A percentile compares a stretch with the other conserved stretches of the same genome.
phyloP scores from a whole-genome alignment of 2,329 filamentous ascomycete genomes.

The Ophiosphaerella korrae region DNA sequence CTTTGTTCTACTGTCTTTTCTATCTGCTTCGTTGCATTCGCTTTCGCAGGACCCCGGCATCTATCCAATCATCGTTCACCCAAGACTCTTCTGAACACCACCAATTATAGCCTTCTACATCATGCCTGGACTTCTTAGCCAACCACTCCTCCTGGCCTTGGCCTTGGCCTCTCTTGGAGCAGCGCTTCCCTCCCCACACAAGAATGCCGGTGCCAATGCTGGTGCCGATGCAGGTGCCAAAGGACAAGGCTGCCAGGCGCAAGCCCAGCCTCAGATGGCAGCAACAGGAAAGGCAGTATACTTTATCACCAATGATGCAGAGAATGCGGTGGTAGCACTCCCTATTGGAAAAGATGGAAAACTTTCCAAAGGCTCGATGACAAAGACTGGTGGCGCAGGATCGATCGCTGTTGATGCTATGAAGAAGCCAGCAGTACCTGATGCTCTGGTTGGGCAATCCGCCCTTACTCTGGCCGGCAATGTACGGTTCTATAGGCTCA shows the following conservation, averaged over 20 bases:
- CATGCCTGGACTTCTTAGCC: too few species aligned
- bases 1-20: too few species aligned
- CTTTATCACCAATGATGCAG: slow-evolving; percentile 59
- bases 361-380: slow-evolving; percentile 51
- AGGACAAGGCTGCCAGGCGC: slow-evolving; percentile 1
- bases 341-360: slow-evolving; percentile 55
- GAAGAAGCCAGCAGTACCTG: slow-evolving; percentile 50
- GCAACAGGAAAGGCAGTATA: slow-evolving; percentile 57
- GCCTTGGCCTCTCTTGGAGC: not conserved
- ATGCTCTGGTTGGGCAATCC: slow-evolving; percentile 60
- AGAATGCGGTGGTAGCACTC: slow-evolving; percentile 59
- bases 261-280: slow-evolving; percentile 3
- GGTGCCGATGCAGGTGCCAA: too few species aligned
- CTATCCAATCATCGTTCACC: too few species aligned
- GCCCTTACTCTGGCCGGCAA: slow-evolving; percentile 60
- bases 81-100: too few species aligned
- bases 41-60: too few species aligned
- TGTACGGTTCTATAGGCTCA: slow-evolving; percentile 37
- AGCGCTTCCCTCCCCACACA: slow-evolving; percentile 3
- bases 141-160: too few species aligned
- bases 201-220: not conserved
- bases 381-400: slow-evolving; percentile 56
- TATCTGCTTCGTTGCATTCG: too few species aligned
- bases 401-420: slow-evolving; percentile 47
- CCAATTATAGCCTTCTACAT: too few species aligned